Percentiles rank a stretch among this genome's conserved stretches.
Conservation (phyloP, 352 stramenopile genomes). For the Phytophthora pluvialis region DNA sequence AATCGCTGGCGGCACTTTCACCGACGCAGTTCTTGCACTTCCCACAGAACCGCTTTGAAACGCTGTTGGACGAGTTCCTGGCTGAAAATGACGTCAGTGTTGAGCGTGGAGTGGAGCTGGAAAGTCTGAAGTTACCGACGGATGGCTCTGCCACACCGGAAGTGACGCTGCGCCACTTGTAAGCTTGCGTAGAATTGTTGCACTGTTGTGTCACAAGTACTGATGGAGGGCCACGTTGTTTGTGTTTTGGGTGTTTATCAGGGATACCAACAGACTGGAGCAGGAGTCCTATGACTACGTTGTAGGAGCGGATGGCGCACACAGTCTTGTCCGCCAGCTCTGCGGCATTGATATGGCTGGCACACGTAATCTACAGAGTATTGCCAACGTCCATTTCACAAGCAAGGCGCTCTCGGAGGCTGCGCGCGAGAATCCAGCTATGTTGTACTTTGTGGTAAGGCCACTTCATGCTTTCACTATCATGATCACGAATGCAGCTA, state of each 20-base stretch:
- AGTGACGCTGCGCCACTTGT: conserved; percentile 62
- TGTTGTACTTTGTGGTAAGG: conserved; percentile 94
- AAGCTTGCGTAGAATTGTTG: conserved; percentile 14
- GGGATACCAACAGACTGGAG: conserved; percentile 52
- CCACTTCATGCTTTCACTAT: not conserved
- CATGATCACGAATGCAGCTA: not conserved
- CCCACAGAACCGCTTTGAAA: conserved; percentile 85
- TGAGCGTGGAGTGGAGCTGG: conserved; percentile 68
- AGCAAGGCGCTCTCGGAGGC: conserved; percentile 69
- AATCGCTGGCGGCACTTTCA: conserved; percentile 55
- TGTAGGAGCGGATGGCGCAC: conserved; percentile 91
- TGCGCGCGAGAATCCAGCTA: conserved; percentile 76
- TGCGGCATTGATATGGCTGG: conserved; percentile 79
- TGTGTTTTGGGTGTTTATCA: conserved; percentile 14
- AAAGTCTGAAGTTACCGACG: conserved; percentile 37
- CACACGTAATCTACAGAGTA: conserved; percentile 85
- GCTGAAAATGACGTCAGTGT: conserved; percentile 50
- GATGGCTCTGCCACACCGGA: conserved; percentile 7
- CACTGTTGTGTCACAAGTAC: not conserved
- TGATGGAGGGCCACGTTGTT: conserved; percentile 1
- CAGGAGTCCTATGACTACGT: conserved; percentile 78
- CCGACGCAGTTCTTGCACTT: conserved; percentile 88
- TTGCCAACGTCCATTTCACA: conserved; percentile 96
- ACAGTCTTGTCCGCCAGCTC: conserved; percentile 81
- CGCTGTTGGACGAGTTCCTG: conserved; percentile 63